Base-by-base conservation (phyloP, 768 basidiomycete species). In the Multifurca ochricompacta region DNA sequence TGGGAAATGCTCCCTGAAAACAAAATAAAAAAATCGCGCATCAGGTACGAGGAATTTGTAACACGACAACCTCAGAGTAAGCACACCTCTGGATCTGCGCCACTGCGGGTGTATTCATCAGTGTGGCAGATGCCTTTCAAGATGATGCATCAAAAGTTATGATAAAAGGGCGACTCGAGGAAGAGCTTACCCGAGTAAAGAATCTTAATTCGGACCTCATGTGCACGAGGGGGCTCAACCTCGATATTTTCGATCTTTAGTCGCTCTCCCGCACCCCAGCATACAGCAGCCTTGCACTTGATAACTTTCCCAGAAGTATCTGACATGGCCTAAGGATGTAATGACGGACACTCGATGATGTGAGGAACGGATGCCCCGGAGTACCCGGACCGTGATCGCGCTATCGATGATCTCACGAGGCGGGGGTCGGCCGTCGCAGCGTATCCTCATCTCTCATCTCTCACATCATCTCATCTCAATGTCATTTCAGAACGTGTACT, bases 61-160 rank as follows among this genome's bases (percentile, higher is more conserved):
- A 13, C 6, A 11, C 3, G 32, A 8, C 16, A 16, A 14, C 27
- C 3, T 10, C 16, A 58, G 37, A 21, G 59, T 16, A 35, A 2
- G 14, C 65, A 49, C 67, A 87, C 94, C 80, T 98, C 96, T 39
- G 93, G 83, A 68, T 99, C 95, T 70, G 87, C 87, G 53, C 94
- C 93, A 67, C 91, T 93, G 67, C 93, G 85, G 58, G 92, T 94
- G 74, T 94, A 98, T 67, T 94, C 93, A 65, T 98, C 94, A 65
- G 95, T 97, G 70, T 98, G 94, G 72, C 96, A 99, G 67, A 99
- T 87, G 58, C 87, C 87, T 88, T 46, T 9, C 10, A 6, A 19
- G 6, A n/a, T 5, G 18, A 3, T 6, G 54, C 27, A 14, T 37
- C 43, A 46, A 8, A 49, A 51, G 40, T 27, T 11, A 1, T 25